Conservation (phyloP, 495 filamentous ascomycete genomes). For the Penicillium mononematosum region DNA sequence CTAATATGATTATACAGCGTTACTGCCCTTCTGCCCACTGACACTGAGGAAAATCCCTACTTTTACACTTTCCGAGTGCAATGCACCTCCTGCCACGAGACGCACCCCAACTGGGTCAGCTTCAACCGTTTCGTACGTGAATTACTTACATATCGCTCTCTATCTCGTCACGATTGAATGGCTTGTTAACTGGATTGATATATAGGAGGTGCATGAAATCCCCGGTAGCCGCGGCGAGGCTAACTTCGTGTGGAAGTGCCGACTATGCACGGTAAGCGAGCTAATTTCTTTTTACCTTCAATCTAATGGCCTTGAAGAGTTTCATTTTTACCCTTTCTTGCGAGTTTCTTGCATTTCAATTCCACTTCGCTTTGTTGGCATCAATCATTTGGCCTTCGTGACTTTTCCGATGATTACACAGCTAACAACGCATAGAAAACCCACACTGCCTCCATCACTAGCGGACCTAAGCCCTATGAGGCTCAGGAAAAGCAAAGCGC, state of each 20-base stretch:
- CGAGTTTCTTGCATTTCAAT: background rate
- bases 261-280: slow-evolving; percentile 71
- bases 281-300: background rate
- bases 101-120: slow-evolving; percentile 81
- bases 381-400: background rate
- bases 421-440: slow-evolving; percentile 48
- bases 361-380: background rate
- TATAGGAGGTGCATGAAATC: slow-evolving; percentile 78
- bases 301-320: background rate
- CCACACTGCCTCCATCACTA: slow-evolving; percentile 68
- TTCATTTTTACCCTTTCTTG: background rate
- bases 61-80: slow-evolving; percentile 96
- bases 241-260: slow-evolving; percentile 98
- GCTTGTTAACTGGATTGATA: background rate
- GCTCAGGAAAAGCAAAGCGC: slow-evolving; percentile 58
- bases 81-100: slow-evolving; percentile 92
- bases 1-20: slow-evolving; percentile 57
- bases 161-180: background rate
- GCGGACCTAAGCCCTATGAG: slow-evolving; percentile 66
- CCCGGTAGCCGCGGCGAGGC: slow-evolving; percentile 91
- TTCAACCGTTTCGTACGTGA: slow-evolving; percentile 82
- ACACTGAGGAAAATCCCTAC: slow-evolving; percentile 77
- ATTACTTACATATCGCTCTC: background rate
- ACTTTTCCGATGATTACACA: background rate
- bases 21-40: slow-evolving; percentile 80